Percentiles rank a stretch among this genome's conserved stretches.
Evolutionary conservation across 2,329 filamentous ascomycete genomes (phyloP).

Genomic region (Monosporascus sp.): DNA sequence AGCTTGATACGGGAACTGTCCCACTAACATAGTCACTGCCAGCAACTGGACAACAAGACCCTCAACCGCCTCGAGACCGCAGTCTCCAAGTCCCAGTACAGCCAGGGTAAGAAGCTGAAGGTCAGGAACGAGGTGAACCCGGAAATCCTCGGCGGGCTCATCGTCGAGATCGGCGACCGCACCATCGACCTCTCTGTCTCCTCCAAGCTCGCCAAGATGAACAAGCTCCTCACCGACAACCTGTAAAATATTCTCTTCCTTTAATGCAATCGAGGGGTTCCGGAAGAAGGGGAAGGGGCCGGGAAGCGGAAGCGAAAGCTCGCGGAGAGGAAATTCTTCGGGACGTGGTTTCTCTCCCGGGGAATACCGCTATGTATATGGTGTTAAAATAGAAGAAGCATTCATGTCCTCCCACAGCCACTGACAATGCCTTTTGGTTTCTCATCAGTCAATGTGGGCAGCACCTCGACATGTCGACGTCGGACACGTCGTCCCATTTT

Average conservation of each 20-base stretch:
- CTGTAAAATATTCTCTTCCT: constrained; percentile 64
- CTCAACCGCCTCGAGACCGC: constrained; percentile 81
- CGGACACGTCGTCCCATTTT: too few species aligned
- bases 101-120: constrained; percentile 96
- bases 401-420: neutral
- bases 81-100: constrained; percentile 83
- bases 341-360: neutral
- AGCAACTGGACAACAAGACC: constrained; percentile 84
- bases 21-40: constrained; percentile 19
- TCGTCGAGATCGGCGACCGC: constrained; percentile 95
- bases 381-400: neutral
- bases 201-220: constrained; percentile 92
- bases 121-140: constrained; percentile 92
- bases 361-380: neutral
- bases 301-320: constrained; percentile 2
- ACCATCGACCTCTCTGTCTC: constrained; percentile 97
- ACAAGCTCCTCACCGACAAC: constrained; percentile 96
- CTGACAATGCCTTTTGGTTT: too few species aligned
- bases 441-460: too few species aligned
- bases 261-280: constrained; percentile 1
- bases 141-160: constrained; percentile 85
- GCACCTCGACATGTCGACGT: neutral
- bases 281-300: neutral
- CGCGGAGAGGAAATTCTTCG: neutral
- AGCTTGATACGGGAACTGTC: neutral